Conservation (phyloP, 1,284 basidiomycete species). For the Kalmanozyma brasiliensis region DNA sequence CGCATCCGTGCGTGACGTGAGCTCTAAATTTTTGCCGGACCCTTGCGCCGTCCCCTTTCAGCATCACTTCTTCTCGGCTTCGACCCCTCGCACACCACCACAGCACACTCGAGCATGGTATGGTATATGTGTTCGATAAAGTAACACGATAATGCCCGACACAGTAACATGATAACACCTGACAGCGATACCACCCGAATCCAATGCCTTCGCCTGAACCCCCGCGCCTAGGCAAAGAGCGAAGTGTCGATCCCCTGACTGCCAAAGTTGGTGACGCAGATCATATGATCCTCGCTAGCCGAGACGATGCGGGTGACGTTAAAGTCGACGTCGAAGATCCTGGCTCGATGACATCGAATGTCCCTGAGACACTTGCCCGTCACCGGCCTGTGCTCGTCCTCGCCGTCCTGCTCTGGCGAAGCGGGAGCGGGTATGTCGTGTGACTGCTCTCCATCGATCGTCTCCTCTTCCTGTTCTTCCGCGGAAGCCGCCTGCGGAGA, state of each 20-base stretch:
- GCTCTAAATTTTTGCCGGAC: neutral
- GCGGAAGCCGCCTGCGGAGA: neutral
- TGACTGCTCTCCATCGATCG: neutral
- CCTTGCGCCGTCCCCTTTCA: too few species aligned
- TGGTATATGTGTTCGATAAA: too few species aligned
- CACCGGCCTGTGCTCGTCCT: neutral
- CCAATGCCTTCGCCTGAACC: too few species aligned
- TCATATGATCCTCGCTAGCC: constrained; percentile 50
- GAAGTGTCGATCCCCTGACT: constrained; percentile 36
- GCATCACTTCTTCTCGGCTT: too few species aligned
- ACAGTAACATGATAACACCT: too few species aligned
- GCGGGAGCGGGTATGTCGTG: neutral
- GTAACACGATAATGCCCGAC: too few species aligned
- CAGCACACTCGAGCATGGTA: neutral
- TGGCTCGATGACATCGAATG: constrained; percentile 23
- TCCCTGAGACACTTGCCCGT: constrained; percentile 25
- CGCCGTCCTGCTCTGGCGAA: neutral
- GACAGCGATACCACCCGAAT: too few species aligned
- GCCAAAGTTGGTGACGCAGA: constrained; percentile 51
- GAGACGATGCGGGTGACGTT: constrained; percentile 51
- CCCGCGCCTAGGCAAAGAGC: constrained; percentile 33
- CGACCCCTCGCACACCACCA: too few species aligned
- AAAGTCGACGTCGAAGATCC: constrained; percentile 55
- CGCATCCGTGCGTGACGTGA: constrained; percentile 1
- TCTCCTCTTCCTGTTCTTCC: neutral